Percentiles rank a stretch among this genome's conserved stretches.
Evolutionary conservation across 495 filamentous ascomycete genomes (phyloP).

Genomic region (Lasiosphaeriaceae sp.): DNA sequence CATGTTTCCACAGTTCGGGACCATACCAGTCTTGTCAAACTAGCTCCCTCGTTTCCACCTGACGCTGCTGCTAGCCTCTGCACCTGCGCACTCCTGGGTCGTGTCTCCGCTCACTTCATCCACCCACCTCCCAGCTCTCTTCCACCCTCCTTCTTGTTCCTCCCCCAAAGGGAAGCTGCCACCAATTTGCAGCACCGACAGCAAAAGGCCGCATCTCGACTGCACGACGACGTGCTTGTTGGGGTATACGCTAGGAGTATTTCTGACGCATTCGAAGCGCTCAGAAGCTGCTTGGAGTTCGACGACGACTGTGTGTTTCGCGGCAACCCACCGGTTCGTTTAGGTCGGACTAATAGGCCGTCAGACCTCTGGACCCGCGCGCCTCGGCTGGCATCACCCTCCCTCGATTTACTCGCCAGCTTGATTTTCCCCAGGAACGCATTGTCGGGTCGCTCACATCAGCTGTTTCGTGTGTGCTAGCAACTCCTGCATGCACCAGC

Average conservation of each 20-base stretch:
- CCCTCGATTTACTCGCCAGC: slow-evolving; percentile 12
- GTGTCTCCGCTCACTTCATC: slow-evolving; percentile 6
- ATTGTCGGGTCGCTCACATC: slow-evolving; percentile 7
- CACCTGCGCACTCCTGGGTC: no score
- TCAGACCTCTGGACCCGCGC: slow-evolving; percentile 12
- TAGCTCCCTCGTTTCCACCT: slow-evolving; percentile 32
- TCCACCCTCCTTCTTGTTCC: slow-evolving; percentile 2
- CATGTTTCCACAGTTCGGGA: slow-evolving; percentile 22
- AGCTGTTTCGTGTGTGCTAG: neutral
- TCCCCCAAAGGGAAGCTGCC: no score
- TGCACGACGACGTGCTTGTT: no score
- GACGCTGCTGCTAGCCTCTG: slow-evolving; percentile 10
- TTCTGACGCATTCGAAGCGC: no score
- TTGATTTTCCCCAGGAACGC: slow-evolving; percentile 14
- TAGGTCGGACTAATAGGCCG: slow-evolving; percentile 1
- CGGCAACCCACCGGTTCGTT: slow-evolving; percentile 5
- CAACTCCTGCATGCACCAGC: neutral
- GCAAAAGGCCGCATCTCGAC: no score
- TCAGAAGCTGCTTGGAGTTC: no score
- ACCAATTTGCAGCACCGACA: no score
- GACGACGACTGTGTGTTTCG: slow-evolving; percentile 2
- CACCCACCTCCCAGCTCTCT: neutral
- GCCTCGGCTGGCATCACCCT: slow-evolving; percentile 10
- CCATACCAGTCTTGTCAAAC: slow-evolving; percentile 28
- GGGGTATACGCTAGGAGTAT: no score